Conservation (phyloP, 495 filamentous ascomycete species). For the Jackrogersella multiformis region DNA sequence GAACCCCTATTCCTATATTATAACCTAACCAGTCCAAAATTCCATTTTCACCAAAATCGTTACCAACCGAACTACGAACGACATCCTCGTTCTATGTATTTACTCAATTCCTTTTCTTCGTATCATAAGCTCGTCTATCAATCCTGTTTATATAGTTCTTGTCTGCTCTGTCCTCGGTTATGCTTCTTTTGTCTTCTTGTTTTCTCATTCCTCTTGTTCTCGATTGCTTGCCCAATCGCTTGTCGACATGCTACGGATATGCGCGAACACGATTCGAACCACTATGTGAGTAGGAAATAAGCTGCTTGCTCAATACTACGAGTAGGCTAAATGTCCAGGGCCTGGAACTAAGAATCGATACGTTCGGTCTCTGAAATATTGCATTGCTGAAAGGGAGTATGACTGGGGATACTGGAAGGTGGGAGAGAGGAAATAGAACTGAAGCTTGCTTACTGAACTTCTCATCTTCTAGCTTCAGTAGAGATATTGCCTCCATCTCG, state of each 20-base stretch:
- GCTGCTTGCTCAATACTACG: not conserved
- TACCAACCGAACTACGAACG: not conserved
- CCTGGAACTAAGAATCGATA: not conserved
- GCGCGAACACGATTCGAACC: slow-evolving; percentile 41
- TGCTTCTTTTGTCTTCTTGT: not conserved
- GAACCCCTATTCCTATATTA: not conserved
- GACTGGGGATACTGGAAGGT: not conserved
- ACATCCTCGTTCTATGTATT: not conserved
- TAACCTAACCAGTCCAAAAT: not conserved
- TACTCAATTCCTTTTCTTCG: not conserved
- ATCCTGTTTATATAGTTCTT: not conserved
- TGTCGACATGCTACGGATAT: slow-evolving; percentile 41
- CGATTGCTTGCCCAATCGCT: slow-evolving; percentile 39
- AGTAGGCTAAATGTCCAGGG: not conserved
- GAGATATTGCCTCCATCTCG: slow-evolving; percentile 36
- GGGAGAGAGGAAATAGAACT: not conserved
- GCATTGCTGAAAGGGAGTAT: not conserved
- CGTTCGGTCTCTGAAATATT: not conserved
- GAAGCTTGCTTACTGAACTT: slow-evolving; percentile 42
- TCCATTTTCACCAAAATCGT: not conserved
- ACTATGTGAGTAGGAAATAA: slow-evolving; percentile 31
- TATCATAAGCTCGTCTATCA: not conserved
- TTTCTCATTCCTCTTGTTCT: slow-evolving; percentile 7
- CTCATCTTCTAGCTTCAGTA: slow-evolving; percentile 46
- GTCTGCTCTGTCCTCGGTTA: not conserved